Evolutionary conservation across 2,329 filamentous ascomycete species (phyloP).

Genomic region (Helminthosporium solani): DNA sequence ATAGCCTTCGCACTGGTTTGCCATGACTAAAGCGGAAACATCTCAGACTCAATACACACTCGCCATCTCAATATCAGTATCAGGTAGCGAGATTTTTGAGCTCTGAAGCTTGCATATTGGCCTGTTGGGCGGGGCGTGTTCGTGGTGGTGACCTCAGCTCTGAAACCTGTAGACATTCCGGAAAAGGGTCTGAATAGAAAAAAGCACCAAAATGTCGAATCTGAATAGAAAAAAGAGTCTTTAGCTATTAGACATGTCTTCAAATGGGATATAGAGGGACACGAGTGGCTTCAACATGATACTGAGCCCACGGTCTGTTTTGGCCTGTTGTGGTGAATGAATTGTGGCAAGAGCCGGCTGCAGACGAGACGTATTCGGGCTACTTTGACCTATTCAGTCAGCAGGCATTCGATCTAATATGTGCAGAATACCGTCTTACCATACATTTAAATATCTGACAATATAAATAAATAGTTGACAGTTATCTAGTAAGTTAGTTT

Average conservation of each 20-base stretch:
- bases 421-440: too few relatives aligned
- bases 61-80: background rate
- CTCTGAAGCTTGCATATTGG: background rate
- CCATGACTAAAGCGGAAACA: background rate
- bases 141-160: conserved; percentile 2
- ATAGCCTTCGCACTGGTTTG: conserved; percentile 3
- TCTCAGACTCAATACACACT: background rate
- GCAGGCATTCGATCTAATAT: background rate
- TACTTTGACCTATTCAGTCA: background rate
- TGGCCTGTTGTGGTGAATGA: background rate
- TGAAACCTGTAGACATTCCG: conserved; percentile 21
- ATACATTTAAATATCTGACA: too few relatives aligned
- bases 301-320: background rate
- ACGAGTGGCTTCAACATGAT: background rate
- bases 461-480: too few relatives aligned
- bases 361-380: background rate
- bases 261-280: background rate
- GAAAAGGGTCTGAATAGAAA: conserved; percentile 39
- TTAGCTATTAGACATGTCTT: conserved; percentile 17
- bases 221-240: conserved; percentile 25
- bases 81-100: conserved; percentile 10
- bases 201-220: conserved; percentile 5
- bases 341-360: background rate
- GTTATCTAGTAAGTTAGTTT: too few relatives aligned
- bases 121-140: background rate